phyloP scores from a whole-genome alignment of 2,329 filamentous ascomycete species.

The Fusarium sp. region DNA sequence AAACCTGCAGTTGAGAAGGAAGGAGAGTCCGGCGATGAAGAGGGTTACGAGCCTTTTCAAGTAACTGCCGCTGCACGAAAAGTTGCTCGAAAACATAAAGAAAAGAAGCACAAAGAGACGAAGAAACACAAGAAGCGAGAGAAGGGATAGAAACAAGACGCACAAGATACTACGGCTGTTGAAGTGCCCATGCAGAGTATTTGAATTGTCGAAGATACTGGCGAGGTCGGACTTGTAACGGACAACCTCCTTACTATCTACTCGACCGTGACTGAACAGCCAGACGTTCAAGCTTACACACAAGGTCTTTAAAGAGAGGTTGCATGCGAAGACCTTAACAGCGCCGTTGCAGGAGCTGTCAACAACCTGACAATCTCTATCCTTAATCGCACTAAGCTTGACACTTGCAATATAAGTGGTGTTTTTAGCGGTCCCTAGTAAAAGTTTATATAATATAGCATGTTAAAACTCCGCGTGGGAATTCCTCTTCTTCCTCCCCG shows the following conservation, averaged over 20 bases:
- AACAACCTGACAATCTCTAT: not conserved
- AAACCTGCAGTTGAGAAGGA: slow-evolving; percentile 9
- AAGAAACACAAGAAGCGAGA: slow-evolving; percentile 36
- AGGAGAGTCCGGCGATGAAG: slow-evolving; percentile 16
- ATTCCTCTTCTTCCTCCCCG: too few relatives aligned
- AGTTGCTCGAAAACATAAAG: not conserved
- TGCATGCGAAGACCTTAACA: not conserved
- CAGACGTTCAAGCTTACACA: not conserved
- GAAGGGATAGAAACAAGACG: slow-evolving; percentile 28
- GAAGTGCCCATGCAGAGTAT: not conserved
- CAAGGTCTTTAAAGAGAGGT: not conserved
- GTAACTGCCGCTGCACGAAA: not conserved
- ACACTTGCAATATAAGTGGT: too few relatives aligned
- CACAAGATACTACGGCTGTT: slow-evolving; percentile 41
- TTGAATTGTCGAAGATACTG: not conserved
- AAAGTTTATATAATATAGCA: too few relatives aligned
- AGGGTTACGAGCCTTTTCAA: not conserved
- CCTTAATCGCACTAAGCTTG: not conserved
- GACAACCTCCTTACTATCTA: not conserved
- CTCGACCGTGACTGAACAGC: not conserved
- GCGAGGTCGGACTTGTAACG: not conserved
- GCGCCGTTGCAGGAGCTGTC: not conserved
- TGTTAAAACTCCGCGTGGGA: too few relatives aligned
- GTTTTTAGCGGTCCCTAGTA: too few relatives aligned
- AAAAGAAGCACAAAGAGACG: not conserved